Base-by-base conservation (phyloP, 495 filamentous ascomycete species). In the Sphaerosporella brunnea region DNA sequence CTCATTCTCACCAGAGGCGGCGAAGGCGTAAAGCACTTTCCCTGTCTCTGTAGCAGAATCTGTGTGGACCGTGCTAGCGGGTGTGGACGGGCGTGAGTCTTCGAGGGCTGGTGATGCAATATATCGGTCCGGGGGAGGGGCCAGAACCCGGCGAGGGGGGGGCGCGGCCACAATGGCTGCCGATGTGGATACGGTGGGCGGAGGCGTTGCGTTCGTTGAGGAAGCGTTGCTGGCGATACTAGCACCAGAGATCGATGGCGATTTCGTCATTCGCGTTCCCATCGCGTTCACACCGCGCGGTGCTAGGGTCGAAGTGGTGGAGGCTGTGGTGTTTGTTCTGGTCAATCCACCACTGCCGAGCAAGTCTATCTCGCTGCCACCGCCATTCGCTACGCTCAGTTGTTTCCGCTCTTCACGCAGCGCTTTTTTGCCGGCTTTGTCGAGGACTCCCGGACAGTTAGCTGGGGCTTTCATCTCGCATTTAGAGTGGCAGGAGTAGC, bases 391-490 rank as follows among this genome's bases (percentile, higher is more conserved):
- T 15, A 40, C 45, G 13, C 52, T 43, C 19, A 43, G 40, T 80
- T 73, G 56, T 82, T 77, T 20, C 66, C 52, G 55, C 47, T 60
- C 57, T 26, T 58, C 72, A 63, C 96, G 96, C 41, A 90, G 66
- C 55, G 82, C 88, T 69, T 93, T 96, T 68, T 78, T 83, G 48
- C 92, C 85, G 46, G 96, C 92, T 64, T 96, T 61, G 39, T 61
- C 58, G 9, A 61, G 45, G 24, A 96, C 90, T 30, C 90, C 90
- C 0, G 90, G 90, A 56, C 90, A 99, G 55, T 88, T 81, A 2
- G 90, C 84, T 0, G 90, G 86, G 1, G 95, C 92, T 61, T 96
- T 99, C 78, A 99, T 83, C 65, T 99, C 83, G 62, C 90, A 99
- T 65, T 99, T 96, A 68, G 77, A 88, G 66, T 99, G 90, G 56